Conservation (phyloP, 768 basidiomycete species). For the Podaxis mareebaensis region DNA sequence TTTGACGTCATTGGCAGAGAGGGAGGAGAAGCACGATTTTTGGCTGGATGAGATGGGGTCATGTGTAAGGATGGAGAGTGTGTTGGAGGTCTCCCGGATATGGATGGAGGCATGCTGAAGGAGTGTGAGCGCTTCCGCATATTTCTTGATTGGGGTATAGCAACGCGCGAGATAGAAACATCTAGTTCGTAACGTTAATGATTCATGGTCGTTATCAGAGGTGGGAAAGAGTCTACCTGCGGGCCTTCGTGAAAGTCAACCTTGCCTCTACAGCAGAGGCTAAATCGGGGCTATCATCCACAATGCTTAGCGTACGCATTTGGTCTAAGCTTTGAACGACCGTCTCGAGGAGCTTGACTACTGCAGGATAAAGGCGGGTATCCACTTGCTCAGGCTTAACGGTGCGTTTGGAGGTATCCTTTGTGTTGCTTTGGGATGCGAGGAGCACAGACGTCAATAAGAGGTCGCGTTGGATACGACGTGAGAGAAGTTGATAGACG, state of each 20-base stretch:
- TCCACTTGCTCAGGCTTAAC: slow-evolving; percentile 53
- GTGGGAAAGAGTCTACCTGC: slow-evolving; percentile 48
- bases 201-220: slow-evolving; percentile 1
- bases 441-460: slow-evolving; percentile 72
- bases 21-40: slow-evolving; percentile 49
- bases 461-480: slow-evolving; percentile 87
- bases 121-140: slow-evolving; percentile 71
- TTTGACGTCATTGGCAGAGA: slow-evolving; percentile 43
- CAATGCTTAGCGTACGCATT: slow-evolving; percentile 79
- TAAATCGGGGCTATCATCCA: slow-evolving; percentile 87
- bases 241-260: slow-evolving; percentile 71
- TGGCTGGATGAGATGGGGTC: slow-evolving; percentile 22
- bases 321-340: slow-evolving; percentile 83
- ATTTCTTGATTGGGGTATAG: slow-evolving; percentile 69
- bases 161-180: slow-evolving; percentile 77
- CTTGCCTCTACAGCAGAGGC: slow-evolving; percentile 77
- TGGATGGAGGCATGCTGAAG: slow-evolving; percentile 72
- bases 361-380: slow-evolving; percentile 74
- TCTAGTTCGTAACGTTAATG: slow-evolving; percentile 33
- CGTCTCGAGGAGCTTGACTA: slow-evolving; percentile 87
- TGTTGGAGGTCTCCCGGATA: slow-evolving; percentile 66
- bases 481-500: slow-evolving; percentile 82
- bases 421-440: slow-evolving; percentile 38
- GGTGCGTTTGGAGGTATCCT: slow-evolving; percentile 21
- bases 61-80: slow-evolving; percentile 45